Conservation (phyloP, 306 rosid genomes). For the Psophocarpus tetragonolobus region DNA sequence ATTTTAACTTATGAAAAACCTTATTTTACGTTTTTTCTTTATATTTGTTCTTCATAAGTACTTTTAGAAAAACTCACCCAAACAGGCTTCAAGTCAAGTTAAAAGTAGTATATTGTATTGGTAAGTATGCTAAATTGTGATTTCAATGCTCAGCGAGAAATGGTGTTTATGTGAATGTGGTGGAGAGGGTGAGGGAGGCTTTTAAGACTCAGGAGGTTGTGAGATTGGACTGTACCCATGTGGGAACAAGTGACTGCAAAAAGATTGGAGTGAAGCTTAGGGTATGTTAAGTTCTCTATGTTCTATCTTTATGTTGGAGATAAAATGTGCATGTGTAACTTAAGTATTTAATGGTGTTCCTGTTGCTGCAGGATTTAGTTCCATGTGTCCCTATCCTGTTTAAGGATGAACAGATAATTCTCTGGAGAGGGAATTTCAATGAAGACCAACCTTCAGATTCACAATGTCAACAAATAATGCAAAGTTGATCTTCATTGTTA, state of each 20-base stretch:
- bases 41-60: too few species aligned
- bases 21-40: too few species aligned
- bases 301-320: conserved; percentile 3
- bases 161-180: conserved; percentile 83
- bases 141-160: conserved; percentile 73
- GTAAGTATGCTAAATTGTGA: background rate
- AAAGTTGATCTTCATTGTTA: conserved; percentile 2
- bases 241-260: conserved; percentile 84
- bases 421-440: conserved; percentile 76
- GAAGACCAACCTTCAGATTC: conserved; percentile 33
- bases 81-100: too few species aligned
- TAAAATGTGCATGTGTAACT: background rate
- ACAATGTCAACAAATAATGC: conserved; percentile 22
- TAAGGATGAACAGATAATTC: conserved; percentile 89
- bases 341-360: conserved; percentile 3
- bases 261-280: conserved; percentile 75
- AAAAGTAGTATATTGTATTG: conserved; percentile 4
- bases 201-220: conserved; percentile 74
- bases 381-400: conserved; percentile 86
- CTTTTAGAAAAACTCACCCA: too few species aligned
- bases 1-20: too few species aligned
- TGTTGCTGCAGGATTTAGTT: conserved; percentile 64
- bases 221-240: conserved; percentile 80
- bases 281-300: conserved; percentile 44
- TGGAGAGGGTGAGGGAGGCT: conserved; percentile 76